These are phyloP conservation scores for Ustilago xerochloae DNA, from an alignment of 1,284 basidiomycete species.

Conservation along the genomic window DNA sequence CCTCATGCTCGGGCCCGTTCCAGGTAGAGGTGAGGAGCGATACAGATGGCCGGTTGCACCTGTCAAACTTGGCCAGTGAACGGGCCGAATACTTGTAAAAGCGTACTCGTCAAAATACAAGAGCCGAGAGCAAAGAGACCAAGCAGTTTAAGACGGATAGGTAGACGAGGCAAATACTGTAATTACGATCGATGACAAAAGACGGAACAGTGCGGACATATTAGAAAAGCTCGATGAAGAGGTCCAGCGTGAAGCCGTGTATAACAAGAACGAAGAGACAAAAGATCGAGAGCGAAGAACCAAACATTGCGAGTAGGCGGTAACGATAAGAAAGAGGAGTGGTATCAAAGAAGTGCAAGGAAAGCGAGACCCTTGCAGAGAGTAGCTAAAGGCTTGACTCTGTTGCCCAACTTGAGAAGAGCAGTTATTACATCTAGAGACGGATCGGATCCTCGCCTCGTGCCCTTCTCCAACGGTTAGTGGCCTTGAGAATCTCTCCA, in stretches of 20 bases:
- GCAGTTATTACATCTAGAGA: constrained; percentile 15
- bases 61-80: no score
- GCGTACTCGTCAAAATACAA: no score
- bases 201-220: background rate
- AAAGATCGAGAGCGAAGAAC: background rate
- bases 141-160: no score
- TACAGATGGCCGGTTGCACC: no score
- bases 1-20: no score
- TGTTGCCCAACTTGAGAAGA: background rate
- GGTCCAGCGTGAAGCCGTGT: background rate
- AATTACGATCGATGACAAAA: background rate
- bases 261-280: background rate
- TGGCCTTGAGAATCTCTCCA: constrained; percentile 41
- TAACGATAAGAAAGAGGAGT: background rate
- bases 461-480: constrained; percentile 47
- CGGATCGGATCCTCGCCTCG: constrained; percentile 48
- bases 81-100: no score
- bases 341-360: background rate
- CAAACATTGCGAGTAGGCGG: constrained; percentile 1
- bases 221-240: background rate
- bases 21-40: no score
- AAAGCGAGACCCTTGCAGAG: background rate
- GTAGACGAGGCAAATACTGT: no score
- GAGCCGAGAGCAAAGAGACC: no score
- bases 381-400: background rate